phyloP scores from a whole-genome alignment of 2,329 filamentous ascomycete species.

The Alternaria sp. region DNA sequence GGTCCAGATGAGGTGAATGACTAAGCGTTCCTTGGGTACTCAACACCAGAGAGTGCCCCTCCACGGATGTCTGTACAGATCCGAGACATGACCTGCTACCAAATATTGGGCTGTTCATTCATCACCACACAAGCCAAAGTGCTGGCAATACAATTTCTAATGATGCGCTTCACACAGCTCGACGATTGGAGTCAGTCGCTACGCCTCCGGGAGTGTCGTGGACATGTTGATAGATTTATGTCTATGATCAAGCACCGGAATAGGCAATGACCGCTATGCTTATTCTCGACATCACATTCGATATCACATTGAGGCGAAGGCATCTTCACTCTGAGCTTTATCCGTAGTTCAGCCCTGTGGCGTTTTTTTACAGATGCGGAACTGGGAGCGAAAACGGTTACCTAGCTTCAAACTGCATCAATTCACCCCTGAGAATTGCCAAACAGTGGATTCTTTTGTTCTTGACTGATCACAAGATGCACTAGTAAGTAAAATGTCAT shows the following conservation, averaged over 20 bases:
- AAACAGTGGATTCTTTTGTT: conserved; percentile 1
- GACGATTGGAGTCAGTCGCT: background rate
- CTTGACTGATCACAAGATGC: conserved; percentile 7
- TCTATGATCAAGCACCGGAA: background rate
- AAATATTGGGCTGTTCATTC: too few species aligned
- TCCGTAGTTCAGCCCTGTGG: conserved; percentile 12
- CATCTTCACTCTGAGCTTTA: conserved; percentile 12
- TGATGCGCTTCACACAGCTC: background rate
- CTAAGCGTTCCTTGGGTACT: conserved; percentile 22
- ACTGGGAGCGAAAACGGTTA: conserved; percentile 19
- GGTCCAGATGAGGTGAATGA: conserved; percentile 12
- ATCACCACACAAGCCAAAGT: background rate
- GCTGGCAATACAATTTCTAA: background rate
- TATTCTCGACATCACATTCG: conserved; percentile 7
- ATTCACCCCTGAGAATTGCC: conserved; percentile 11
- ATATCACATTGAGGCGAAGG: conserved; percentile 13
- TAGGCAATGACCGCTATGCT: background rate
- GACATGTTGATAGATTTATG: background rate
- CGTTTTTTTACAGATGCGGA: conserved; percentile 1
- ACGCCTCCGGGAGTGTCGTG: background rate
- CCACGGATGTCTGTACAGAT: background rate
- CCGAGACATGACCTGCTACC: background rate
- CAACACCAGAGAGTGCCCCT: conserved; percentile 6
- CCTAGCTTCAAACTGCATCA: conserved; percentile 7
- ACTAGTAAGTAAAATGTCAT: background rate